These are phyloP conservation scores for Polygonum aviculare DNA, from an alignment of 148 eudicot genomes.

Conservation along the genomic window DNA sequence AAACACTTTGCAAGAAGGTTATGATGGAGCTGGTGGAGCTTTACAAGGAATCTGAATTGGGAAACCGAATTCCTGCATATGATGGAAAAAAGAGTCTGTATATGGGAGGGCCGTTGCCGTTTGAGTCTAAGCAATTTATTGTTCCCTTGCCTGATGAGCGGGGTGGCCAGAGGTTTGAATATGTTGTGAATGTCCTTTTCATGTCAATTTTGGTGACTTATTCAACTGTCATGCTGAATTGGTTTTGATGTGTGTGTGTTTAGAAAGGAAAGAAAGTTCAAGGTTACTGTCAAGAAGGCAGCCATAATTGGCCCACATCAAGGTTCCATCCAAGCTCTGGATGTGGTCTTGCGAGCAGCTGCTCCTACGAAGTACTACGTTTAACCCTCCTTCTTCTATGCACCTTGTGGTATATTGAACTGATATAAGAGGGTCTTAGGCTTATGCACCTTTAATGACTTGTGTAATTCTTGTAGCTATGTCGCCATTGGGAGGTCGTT, in stretches of 20 bases:
- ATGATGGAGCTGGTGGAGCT: slow-evolving; percentile 27
- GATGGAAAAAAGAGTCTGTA: slow-evolving; percentile 48
- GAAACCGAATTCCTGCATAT: slow-evolving; percentile 34
- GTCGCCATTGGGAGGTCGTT: slow-evolving; percentile 37
- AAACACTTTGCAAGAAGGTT: slow-evolving; percentile 26
- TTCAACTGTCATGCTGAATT: neutral
- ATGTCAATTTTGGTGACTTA: neutral
- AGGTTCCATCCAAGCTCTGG: slow-evolving; percentile 44
- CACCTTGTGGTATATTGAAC: too few relatives aligned
- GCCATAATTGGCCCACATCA: slow-evolving; percentile 28
- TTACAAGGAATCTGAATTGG: slow-evolving; percentile 31
- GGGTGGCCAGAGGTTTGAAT: slow-evolving; percentile 9
- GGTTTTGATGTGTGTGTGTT: neutral
- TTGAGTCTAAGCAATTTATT: slow-evolving; percentile 27
- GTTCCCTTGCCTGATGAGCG: slow-evolving; percentile 31
- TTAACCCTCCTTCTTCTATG: neutral
- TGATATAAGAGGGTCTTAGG: neutral
- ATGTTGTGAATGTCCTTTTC: neutral
- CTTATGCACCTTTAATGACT: neutral
- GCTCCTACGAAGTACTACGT: slow-evolving; percentile 5
- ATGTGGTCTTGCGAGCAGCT: slow-evolving; percentile 38
- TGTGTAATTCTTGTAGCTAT: slow-evolving; percentile 19
- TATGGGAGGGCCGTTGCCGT: slow-evolving; percentile 42
- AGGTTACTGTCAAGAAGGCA: slow-evolving; percentile 35
- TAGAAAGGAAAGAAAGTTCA: slow-evolving; percentile 32